phyloP scores from a whole-genome alignment of 176 grass and related monocot species.

The Rhipidocladum racemiflorum region DNA sequence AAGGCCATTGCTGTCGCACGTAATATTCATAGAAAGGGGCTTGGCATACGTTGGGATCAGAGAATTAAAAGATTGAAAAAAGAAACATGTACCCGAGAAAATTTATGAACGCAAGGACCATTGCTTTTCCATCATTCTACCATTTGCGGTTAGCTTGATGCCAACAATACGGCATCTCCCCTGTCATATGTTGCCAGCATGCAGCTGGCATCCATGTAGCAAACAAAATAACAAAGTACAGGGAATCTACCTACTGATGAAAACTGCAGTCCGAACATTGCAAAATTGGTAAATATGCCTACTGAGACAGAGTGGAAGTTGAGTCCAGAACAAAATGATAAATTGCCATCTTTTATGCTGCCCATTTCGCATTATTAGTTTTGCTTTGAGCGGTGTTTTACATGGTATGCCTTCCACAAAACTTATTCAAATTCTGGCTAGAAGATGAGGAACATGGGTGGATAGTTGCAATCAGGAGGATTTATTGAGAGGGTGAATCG shows the following conservation, averaged over 20 bases:
- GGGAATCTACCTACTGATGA: slow-evolving; percentile 33
- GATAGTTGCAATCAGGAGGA: neutral
- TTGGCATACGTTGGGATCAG: neutral
- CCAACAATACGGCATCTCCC: slow-evolving; percentile 1
- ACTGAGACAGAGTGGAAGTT: neutral
- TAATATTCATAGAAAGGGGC: neutral
- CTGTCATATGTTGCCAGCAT: slow-evolving; percentile 31
- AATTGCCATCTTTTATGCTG: neutral
- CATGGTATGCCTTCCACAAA: neutral
- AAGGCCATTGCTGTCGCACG: neutral
- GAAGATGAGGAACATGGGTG: neutral
- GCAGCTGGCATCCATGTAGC: slow-evolving; percentile 30
- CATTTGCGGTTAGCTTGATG: slow-evolving; percentile 19
- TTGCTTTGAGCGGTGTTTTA: neutral
- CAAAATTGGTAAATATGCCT: slow-evolving; percentile 1
- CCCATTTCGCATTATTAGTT: slow-evolving; percentile 4
- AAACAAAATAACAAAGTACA: slow-evolving; percentile 43
- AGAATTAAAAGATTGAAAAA: slow-evolving; percentile 28
- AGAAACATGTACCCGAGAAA: slow-evolving; percentile 27
- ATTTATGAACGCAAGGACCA: slow-evolving; percentile 41
- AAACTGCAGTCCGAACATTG: neutral
- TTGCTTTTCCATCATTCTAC: slow-evolving; percentile 26
- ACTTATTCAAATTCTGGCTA: neutral
- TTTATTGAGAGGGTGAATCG: neutral
- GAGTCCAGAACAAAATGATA: neutral